Evolutionary conservation across 2,329 filamentous ascomycete genomes (phyloP).

Genomic region (Aspergillus floridensis): DNA sequence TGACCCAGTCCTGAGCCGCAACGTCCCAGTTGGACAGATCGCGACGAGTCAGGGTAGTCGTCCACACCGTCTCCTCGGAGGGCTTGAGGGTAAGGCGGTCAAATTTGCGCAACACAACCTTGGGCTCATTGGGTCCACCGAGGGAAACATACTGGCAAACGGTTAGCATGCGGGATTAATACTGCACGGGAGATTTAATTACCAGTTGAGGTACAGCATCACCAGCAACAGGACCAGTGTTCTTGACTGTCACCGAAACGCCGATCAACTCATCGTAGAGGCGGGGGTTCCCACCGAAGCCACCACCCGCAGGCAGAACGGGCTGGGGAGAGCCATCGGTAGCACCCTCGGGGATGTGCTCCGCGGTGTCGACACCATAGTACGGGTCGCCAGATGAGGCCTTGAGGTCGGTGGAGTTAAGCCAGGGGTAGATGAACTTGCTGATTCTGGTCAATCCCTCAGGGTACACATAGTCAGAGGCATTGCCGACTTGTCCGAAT

Average conservation of each 20-base stretch:
- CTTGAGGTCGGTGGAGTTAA: conserved; percentile 58
- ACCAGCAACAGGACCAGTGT: conserved; percentile 49
- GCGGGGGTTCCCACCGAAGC: conserved; percentile 58
- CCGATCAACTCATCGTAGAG: conserved; percentile 53
- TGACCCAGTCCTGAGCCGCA: conserved; percentile 77
- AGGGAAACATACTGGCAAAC: conserved; percentile 65
- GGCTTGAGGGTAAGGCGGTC: conserved; percentile 71
- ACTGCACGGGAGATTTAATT: conserved; percentile 15
- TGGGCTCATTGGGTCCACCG: conserved; percentile 70
- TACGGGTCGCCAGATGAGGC: conserved; percentile 52
- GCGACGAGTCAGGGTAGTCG: conserved; percentile 67
- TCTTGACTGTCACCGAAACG: conserved; percentile 51
- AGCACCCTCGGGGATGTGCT: conserved; percentile 52
- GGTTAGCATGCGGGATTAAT: conserved; percentile 4
- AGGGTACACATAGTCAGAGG: conserved; percentile 57
- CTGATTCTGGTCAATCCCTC: conserved; percentile 49
- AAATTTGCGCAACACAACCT: conserved; percentile 71
- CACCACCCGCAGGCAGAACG: conserved; percentile 56
- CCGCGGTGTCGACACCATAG: conserved; percentile 52
- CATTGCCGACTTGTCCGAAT: conserved; percentile 50
- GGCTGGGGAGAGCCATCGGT: conserved; percentile 56
- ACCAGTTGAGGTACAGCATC: conserved; percentile 55
- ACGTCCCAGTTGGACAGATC: conserved; percentile 88
- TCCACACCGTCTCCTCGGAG: conserved; percentile 66
- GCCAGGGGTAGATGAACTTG: conserved; percentile 63